These are phyloP conservation scores for Pleurotus ostreatus DNA, from an alignment of 768 basidiomycete genomes.

Conservation along the genomic window DNA sequence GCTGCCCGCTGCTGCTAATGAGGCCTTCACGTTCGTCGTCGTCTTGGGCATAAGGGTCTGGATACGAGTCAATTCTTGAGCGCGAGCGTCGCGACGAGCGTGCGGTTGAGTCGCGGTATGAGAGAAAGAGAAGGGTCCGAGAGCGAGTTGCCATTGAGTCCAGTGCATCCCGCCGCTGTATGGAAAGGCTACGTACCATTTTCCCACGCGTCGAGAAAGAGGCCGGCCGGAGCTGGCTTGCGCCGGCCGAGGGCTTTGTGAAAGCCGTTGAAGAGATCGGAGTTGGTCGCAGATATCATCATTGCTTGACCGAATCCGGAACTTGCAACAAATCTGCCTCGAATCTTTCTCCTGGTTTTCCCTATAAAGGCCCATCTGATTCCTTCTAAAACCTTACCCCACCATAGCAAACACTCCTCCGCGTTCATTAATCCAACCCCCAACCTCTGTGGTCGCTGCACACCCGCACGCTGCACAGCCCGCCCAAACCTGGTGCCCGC, in stretches of 20 bases:
- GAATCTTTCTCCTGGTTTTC: constrained; percentile 9
- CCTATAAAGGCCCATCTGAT: constrained; percentile 9
- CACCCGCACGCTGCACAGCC: background rate
- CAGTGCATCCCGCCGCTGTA: no score
- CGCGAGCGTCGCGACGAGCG: constrained; percentile 38
- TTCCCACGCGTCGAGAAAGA: no score
- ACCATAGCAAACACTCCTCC: background rate
- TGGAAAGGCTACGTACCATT: no score
- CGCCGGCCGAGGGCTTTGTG: constrained; percentile 7
- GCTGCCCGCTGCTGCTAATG: constrained; percentile 33
- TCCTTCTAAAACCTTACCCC: constrained; percentile 9
- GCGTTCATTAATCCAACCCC: background rate
- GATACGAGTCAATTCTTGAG: constrained; percentile 34
- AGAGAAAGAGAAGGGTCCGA: constrained; percentile 89
- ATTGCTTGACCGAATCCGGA: constrained; percentile 8
- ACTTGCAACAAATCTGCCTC: constrained; percentile 9
- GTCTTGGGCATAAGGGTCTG: constrained; percentile 43
- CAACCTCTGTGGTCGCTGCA: background rate
- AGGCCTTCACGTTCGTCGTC: constrained; percentile 70
- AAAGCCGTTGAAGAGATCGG: constrained; percentile 5
- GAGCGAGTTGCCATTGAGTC: constrained; percentile 54
- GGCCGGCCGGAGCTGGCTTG: background rate
- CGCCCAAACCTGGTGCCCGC: background rate
- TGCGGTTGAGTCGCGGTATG: constrained; percentile 79
- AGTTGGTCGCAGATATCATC: constrained; percentile 8